Evolutionary conservation across 2,329 filamentous ascomycete genomes (phyloP).

Genomic region (Pseudohalonectria lignicola): DNA sequence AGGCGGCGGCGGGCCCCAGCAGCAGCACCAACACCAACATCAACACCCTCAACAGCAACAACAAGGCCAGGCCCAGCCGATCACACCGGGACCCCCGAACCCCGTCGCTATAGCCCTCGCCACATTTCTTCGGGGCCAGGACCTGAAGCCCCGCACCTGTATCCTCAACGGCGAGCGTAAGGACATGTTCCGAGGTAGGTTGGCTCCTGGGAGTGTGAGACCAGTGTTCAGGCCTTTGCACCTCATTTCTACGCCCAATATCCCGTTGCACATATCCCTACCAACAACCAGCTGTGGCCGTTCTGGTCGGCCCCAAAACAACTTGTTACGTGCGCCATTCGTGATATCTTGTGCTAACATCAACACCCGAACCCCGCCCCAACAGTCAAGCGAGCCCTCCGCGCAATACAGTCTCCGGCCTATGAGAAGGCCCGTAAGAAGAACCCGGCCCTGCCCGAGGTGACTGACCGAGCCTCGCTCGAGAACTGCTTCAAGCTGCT

Average conservation of each 20-base stretch:
- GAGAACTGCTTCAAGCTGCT: constrained; percentile 94
- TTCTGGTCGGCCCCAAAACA: no score
- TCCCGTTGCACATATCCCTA: no score
- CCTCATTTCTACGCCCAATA: no score
- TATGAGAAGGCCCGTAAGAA: constrained; percentile 86
- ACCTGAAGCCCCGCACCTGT: constrained; percentile 80
- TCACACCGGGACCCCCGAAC: constrained; percentile 71
- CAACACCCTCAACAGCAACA: constrained; percentile 30
- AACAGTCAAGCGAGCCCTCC: constrained; percentile 87
- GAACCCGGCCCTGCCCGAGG: constrained; percentile 78
- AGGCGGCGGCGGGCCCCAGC: constrained; percentile 17
- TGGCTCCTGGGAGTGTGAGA: no score
- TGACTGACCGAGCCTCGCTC: constrained; percentile 78
- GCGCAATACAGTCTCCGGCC: constrained; percentile 76
- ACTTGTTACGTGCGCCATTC: no score
- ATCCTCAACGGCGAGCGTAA: constrained; percentile 94
- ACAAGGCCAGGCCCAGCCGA: constrained; percentile 51
- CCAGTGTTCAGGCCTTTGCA: no score
- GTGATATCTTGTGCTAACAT: no score
- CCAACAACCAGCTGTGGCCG: no score
- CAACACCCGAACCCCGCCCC: neutral
- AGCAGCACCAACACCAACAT: constrained; percentile 20
- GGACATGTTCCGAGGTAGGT: constrained; percentile 87
- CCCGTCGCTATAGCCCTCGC: constrained; percentile 83
- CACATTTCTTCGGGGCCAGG: constrained; percentile 72